A percentile compares a stretch with the other conserved stretches of the same genome.
Evolutionary conservation across 2,329 filamentous ascomycete genomes (phyloP).

Genomic region (Westerdykella sp.): DNA sequence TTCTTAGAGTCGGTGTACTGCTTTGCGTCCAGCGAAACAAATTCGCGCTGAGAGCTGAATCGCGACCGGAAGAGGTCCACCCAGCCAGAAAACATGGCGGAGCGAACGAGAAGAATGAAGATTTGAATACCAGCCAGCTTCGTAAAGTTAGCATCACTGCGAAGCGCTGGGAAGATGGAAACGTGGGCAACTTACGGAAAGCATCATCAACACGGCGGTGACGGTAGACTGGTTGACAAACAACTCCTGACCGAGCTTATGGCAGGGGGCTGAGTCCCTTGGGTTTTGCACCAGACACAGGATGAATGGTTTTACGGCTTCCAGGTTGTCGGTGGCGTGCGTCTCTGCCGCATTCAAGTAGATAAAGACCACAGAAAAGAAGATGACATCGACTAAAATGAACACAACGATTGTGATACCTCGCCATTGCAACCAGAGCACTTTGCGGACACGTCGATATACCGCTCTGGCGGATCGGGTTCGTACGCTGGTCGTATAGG

Average conservation of each 20-base stretch:
- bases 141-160: constrained; percentile 2
- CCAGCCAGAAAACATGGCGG: constrained; percentile 85
- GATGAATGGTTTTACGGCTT: constrained; percentile 60
- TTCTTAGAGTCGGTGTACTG: constrained; percentile 26
- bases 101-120: constrained; percentile 71
- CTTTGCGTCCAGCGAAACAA: constrained; percentile 79
- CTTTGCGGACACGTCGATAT: constrained; percentile 77
- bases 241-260: constrained; percentile 53
- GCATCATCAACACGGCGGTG: constrained; percentile 71
- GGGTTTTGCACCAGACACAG: constrained; percentile 57
- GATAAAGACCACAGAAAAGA: constrained; percentile 88
- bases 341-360: constrained; percentile 63
- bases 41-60: constrained; percentile 61
- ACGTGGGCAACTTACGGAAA: constrained; percentile 56
- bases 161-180: background rate
- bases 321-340: constrained; percentile 49
- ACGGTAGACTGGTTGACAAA: constrained; percentile 72
- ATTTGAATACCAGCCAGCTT: constrained; percentile 74
- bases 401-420: constrained; percentile 85
- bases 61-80: constrained; percentile 53
- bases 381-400: constrained; percentile 85
- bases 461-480: constrained; percentile 82
- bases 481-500: constrained; percentile 61
- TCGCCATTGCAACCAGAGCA: constrained; percentile 89
- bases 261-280: constrained; percentile 62